Evolutionary conservation across 768 basidiomycete species (phyloP), one percentile per base, ranked within the genome.

Genomic region (Sutorius australiensis): DNA sequence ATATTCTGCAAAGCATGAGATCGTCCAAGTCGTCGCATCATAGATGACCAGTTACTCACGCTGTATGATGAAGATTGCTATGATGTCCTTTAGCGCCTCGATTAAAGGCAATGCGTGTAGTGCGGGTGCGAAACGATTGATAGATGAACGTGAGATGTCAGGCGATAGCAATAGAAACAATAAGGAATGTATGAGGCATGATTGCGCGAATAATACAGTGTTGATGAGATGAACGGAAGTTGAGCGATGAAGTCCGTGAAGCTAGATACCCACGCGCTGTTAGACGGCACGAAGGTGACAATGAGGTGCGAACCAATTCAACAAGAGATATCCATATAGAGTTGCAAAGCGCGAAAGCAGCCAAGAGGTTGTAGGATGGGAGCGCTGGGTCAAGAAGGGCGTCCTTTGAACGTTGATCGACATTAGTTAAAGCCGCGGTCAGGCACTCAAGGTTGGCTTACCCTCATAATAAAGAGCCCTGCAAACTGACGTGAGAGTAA

Each of bases 381-480:
- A 28, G 43, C 3, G 28, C 45, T 9, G 50, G 47, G 19, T 59
- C 45, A 24, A 61, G 53, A 42, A 72, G 43, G 14, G 62, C 64
- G 39, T 50, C 45, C 56, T 66, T 14, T 50, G 57, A 28, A 32
- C n/a, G 17, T 53, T 24, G 11, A 39, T 45, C 17, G 10, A n/a
- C 16, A 45, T 58, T 27, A 38, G 42, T 32, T 1, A n/a, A 37
- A 31, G 37, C 43, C 3, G 6, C 14, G 6, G 16, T 41, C 32
- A 31, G 16, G 36, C 16, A 17, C 14, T 41, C 31, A 45, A 24
- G 40, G 47, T 32, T 46, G 17, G 17, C 61, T 53, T 47, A 68
- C 67, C 48, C 63, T 62, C 7, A 61, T 45, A 31, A 73, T 66
- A 46, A 67, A 64, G 28, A 69, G 58, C 13, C 75, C 74, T 55